phyloP scores from a whole-genome alignment of 768 basidiomycete species.

The Boletales sp. region DNA sequence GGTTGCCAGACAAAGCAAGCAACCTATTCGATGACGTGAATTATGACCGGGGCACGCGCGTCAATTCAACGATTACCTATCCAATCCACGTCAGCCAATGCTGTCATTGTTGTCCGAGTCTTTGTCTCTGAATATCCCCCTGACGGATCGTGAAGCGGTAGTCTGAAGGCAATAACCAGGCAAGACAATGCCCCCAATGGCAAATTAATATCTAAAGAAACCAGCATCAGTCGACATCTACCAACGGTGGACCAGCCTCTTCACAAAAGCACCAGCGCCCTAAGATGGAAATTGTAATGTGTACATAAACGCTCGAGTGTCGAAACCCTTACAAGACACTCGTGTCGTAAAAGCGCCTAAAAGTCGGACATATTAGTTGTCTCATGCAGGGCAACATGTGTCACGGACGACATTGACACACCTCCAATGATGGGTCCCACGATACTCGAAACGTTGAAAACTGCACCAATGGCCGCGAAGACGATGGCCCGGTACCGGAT shows the following conservation, averaged over 20 bases:
- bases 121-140: not conserved
- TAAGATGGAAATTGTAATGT: constrained; percentile 2
- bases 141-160: constrained; percentile 5
- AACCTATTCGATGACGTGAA: constrained; percentile 8
- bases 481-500: constrained; percentile 7
- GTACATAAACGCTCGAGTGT: not conserved
- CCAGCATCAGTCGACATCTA: not conserved
- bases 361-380: not conserved
- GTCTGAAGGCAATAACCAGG: constrained; percentile 2
- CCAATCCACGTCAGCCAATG: constrained; percentile 10
- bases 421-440: constrained; percentile 13
- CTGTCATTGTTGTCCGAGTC: not conserved
- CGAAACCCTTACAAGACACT: constrained; percentile 7
- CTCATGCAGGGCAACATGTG: too few relatives aligned
- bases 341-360: constrained; percentile 10
- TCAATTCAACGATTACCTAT: constrained; percentile 1
- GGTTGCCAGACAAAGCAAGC: constrained; percentile 8
- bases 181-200: constrained; percentile 9
- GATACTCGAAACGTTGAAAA: constrained; percentile 8
- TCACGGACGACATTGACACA: not conserved
- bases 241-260: not conserved
- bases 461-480: constrained; percentile 9
- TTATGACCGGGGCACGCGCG: not conserved
- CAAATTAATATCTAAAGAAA: constrained; percentile 11
- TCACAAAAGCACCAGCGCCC: constrained; percentile 19